Conservation (phyloP, 2,329 filamentous ascomycete genomes). For the Rosellinia necatrix region DNA sequence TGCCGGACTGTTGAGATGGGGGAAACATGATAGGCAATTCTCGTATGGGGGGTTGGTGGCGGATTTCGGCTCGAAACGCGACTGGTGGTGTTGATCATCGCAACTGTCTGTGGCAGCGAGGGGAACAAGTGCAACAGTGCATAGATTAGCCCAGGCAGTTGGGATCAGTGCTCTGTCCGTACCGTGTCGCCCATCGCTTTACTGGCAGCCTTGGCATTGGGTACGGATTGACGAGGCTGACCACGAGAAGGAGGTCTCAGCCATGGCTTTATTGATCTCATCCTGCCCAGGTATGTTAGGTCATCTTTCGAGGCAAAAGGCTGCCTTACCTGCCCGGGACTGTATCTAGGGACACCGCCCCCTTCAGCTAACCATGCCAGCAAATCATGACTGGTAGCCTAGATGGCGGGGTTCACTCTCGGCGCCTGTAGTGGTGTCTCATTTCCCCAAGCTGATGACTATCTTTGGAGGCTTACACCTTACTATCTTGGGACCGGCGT, state of each 20-base stretch:
- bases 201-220: constrained; percentile 1
- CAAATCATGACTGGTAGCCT: constrained; percentile 13
- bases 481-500: neutral
- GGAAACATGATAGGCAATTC: constrained; percentile 11
- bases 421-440: neutral
- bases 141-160: neutral
- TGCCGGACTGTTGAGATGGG: constrained; percentile 1
- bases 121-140: constrained; percentile 6
- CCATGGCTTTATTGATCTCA: constrained; percentile 19
- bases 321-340: constrained; percentile 15
- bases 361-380: constrained; percentile 11
- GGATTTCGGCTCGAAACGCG: neutral
- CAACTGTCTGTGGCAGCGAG: neutral
- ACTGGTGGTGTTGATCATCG: neutral
- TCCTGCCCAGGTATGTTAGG: neutral
- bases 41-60: neutral
- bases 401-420: constrained; percentile 19
- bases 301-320: constrained; percentile 3
- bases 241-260: constrained; percentile 1
- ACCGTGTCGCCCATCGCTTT: neutral
- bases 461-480: neutral
- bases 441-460: constrained; percentile 1
- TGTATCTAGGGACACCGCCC: constrained; percentile 1
- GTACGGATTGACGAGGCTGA: constrained; percentile 16
- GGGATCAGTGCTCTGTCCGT: neutral